phyloP scores from a whole-genome alignment of 1,139 yeast genomes.

The Taiozyma sp. region DNA sequence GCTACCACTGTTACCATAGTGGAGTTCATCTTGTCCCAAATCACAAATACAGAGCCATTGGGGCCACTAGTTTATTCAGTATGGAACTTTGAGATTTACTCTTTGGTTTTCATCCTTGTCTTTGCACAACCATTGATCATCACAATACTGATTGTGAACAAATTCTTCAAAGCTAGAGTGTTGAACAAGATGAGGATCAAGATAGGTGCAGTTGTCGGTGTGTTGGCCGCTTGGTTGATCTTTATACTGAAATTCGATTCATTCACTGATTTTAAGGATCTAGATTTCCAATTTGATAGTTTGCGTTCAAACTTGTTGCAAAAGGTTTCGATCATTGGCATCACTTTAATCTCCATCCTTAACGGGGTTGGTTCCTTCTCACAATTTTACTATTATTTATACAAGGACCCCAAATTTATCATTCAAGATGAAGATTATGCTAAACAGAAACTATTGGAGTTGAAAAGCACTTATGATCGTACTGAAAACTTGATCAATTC shows the following conservation, averaged over 20 bases:
- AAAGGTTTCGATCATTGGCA: conserved; percentile 65
- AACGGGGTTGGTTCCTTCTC: conserved; percentile 76
- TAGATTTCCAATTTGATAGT: conserved; percentile 6
- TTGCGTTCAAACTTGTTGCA: conserved; percentile 24
- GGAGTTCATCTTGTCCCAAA: conserved; percentile 19
- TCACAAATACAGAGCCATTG: conserved; percentile 5
- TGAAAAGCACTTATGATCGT: conserved; percentile 31
- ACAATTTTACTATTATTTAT: conserved; percentile 47
- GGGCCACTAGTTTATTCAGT: conserved; percentile 3
- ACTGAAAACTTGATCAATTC: conserved; percentile 29
- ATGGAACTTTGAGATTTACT: conserved; percentile 12
- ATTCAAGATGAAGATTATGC: conserved; percentile 10
- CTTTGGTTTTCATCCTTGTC: conserved; percentile 11
- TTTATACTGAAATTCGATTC: conserved; percentile 19
- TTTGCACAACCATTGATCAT: conserved; percentile 30
- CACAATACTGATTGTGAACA: conserved; percentile 27
- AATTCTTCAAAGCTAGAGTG: conserved; percentile 27
- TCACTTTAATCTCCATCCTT: conserved; percentile 63
- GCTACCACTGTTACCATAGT: conserved; percentile 17
- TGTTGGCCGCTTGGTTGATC: conserved; percentile 17
- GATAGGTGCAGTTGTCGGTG: conserved; percentile 15
- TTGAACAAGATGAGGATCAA: conserved; percentile 16
- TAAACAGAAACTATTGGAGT: conserved; percentile 15
- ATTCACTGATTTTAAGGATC: conserved; percentile 17
- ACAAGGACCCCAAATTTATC: conserved; percentile 11